A percentile compares a stretch with the other conserved stretches of the same genome.
Evolutionary conservation across 192 early-diverging fungal species (phyloP).

Genomic region (Coemansia sp.): DNA sequence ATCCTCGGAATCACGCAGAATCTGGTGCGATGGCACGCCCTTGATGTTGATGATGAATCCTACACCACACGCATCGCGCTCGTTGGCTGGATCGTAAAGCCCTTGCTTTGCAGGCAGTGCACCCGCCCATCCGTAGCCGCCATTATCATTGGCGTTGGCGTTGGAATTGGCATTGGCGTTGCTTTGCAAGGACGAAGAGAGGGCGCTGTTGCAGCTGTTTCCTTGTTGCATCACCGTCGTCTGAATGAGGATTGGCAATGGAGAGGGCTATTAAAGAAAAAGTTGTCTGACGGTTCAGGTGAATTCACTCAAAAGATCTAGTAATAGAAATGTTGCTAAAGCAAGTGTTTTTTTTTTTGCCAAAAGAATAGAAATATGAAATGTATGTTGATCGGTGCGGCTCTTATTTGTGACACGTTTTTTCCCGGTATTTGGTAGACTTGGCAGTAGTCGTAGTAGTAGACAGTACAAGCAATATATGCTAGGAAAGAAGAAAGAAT

Average conservation of each 20-base stretch:
- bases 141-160: background rate
- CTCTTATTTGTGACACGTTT: too few species aligned
- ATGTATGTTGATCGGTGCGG: too few species aligned
- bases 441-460: too few species aligned
- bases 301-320: background rate
- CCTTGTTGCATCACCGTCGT: background rate
- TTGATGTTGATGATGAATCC: constrained; percentile 97
- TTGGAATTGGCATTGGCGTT: constrained; percentile 1
- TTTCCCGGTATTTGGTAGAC: background rate
- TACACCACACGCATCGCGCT: constrained; percentile 97
- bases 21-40: constrained; percentile 77
- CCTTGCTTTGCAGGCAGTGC: constrained; percentile 84
- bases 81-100: constrained; percentile 82
- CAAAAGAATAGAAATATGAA: too few species aligned
- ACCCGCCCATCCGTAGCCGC: constrained; percentile 70
- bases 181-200: background rate
- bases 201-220: background rate
- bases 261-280: background rate
- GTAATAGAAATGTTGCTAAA: background rate
- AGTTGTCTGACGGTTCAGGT: background rate
- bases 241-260: background rate
- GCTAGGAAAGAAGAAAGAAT: background rate
- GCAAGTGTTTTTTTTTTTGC: too few species aligned
- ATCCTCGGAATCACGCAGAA: constrained; percentile 84
- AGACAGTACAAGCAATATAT: background rate